Percentiles rank a stretch among this genome's conserved stretches.
These are phyloP conservation scores for Lanmaoa pseudosensibilis DNA, from an alignment of 768 basidiomycete species.

Conservation along the genomic window DNA sequence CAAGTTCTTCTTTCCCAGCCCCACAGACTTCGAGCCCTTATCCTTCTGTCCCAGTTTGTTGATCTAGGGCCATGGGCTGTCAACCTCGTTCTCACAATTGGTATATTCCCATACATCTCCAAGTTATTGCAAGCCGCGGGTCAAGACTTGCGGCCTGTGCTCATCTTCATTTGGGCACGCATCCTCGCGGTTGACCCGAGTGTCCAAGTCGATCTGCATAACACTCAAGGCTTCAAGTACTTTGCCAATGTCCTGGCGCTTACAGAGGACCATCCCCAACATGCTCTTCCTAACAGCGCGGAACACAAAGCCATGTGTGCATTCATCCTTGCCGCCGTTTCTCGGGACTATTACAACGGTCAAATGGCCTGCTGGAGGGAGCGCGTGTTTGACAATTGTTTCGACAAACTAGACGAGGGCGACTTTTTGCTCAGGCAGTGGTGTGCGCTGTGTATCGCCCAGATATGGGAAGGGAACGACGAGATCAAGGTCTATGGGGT, in stretches of 20 bases:
- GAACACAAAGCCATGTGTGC: conserved; percentile 99
- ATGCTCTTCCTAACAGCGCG: conserved; percentile 82
- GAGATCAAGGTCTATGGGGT: conserved; percentile 86
- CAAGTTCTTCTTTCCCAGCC: conserved; percentile 97
- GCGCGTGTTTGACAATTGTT: conserved; percentile 84
- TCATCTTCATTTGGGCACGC: conserved; percentile 99
- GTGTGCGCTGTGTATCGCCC: conserved; percentile 89
- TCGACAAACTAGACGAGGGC: conserved; percentile 78
- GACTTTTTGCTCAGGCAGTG: conserved; percentile 95
- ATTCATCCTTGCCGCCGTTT: conserved; percentile 88
- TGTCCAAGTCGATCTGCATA: conserved; percentile 88
- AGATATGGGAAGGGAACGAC: conserved; percentile 93
- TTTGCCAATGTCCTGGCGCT: conserved; percentile 76
- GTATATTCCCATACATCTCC: conserved; percentile 98
- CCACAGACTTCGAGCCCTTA: conserved; percentile 91
- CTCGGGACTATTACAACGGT: conserved; percentile 85
- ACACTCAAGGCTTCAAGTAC: conserved; percentile 78
- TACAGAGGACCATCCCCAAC: conserved; percentile 54
- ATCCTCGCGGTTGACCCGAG: conserved; percentile 95
- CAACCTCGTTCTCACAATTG: conserved; percentile 91
- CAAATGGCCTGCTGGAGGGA: conserved; percentile 83
- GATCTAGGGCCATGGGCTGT: conserved; percentile 99
- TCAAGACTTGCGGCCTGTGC: conserved; percentile 91
- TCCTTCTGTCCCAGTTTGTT: conserved; percentile 94
- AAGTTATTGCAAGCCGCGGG: conserved; percentile 94